Evolutionary conservation across 2,329 filamentous ascomycete genomes (phyloP).

Genomic region (Diaporthe amygdali): DNA sequence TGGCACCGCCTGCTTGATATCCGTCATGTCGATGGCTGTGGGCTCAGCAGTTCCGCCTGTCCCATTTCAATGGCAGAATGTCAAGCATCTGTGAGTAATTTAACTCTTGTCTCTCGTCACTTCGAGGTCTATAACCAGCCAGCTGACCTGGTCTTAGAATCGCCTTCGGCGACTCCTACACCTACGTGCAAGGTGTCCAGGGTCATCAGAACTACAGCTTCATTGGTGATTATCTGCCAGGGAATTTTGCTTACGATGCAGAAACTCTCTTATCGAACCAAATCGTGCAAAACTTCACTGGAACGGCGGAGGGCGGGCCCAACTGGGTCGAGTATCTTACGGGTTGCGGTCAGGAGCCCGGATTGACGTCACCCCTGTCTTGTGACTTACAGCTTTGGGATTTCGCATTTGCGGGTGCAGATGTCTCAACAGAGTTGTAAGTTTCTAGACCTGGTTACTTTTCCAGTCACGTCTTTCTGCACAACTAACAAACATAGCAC

Average conservation of each 20-base stretch:
- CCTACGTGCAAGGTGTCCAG: conserved; percentile 58
- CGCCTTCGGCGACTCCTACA: conserved; percentile 57
- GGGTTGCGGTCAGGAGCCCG: conserved; percentile 50
- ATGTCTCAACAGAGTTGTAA: conserved; percentile 46
- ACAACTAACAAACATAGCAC: conserved; percentile 35
- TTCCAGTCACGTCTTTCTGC: fast-evolving
- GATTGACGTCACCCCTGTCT: conserved; percentile 45
- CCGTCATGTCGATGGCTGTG: background rate
- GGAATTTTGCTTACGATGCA: conserved; percentile 48
- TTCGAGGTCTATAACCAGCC: background rate
- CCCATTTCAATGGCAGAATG: conserved; percentile 30
- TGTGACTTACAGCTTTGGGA: conserved; percentile 59
- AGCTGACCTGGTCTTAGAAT: conserved; percentile 34
- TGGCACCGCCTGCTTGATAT: background rate
- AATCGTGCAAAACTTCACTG: conserved; percentile 53
- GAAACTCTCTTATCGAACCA: conserved; percentile 48
- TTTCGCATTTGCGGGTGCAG: conserved; percentile 60
- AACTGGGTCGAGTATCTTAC: conserved; percentile 62
- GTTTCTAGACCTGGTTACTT: conserved; percentile 31
- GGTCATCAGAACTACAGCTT: conserved; percentile 57
- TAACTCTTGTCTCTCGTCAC: background rate
- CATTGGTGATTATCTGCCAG: conserved; percentile 54
- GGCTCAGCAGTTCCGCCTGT: background rate
- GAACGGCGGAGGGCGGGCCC: conserved; percentile 56
- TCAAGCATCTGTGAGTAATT: conserved; percentile 29